phyloP scores from a whole-genome alignment of 371 early-diverging fungal genomes.

The Cokeromyces recurvatus region DNA sequence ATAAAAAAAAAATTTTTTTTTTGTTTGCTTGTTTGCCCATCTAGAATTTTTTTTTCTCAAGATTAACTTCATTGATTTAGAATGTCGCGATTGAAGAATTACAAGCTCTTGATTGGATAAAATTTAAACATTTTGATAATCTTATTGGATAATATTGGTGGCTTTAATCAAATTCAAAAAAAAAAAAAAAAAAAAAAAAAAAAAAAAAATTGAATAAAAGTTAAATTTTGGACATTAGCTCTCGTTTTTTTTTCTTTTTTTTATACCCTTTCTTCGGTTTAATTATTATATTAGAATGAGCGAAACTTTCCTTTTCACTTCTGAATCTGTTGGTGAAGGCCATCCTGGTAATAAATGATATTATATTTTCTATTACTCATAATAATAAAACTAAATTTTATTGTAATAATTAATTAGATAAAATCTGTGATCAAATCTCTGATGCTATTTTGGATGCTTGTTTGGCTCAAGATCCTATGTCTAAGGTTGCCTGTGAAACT shows the following conservation, averaged over 20 bases:
- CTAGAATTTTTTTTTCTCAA: too few species aligned
- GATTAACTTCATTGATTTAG: conserved; percentile 15
- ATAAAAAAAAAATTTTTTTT: too few species aligned
- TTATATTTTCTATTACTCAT: too few species aligned
- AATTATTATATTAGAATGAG: conserved; percentile 14
- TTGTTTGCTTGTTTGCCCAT: too few species aligned
- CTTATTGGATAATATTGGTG: conserved; percentile 11
- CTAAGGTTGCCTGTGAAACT: conserved; percentile 99
- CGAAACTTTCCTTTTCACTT: conserved; percentile 95
- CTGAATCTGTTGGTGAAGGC: conserved; percentile 99
- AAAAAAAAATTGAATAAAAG: neutral
- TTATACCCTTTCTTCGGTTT: conserved; percentile 2
- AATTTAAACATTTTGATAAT: neutral
- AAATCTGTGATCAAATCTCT: conserved; percentile 99
- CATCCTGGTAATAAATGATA: conserved; percentile 81
- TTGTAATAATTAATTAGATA: too few species aligned
- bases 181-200: conserved; percentile 3
- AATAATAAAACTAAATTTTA: too few species aligned
- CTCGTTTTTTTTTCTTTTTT: neutral
- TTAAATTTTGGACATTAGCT: neutral
- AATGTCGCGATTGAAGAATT: conserved; percentile 19
- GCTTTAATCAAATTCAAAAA: conserved; percentile 17
- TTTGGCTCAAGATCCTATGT: conserved; percentile 91
- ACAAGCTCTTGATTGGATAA: conserved; percentile 10
- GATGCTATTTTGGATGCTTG: conserved; percentile 99